Conservation (phyloP, 2,329 filamentous ascomycete genomes). For the Tympanopsis confertula region DNA sequence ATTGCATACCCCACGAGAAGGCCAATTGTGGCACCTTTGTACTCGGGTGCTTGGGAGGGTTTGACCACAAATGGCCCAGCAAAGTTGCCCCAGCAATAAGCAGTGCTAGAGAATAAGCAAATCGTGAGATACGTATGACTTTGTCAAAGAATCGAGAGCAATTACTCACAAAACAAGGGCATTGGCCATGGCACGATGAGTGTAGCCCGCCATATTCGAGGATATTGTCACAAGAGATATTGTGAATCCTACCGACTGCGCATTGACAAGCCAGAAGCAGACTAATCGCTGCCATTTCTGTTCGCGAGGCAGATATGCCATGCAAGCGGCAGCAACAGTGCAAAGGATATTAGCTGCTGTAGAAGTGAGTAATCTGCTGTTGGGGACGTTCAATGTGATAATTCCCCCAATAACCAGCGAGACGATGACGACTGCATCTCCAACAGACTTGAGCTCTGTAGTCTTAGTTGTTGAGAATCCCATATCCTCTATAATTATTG, state of each 20-base stretch:
- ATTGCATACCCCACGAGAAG: conserved; percentile 25
- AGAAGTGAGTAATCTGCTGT: conserved; percentile 14
- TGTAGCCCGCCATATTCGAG: conserved; percentile 24
- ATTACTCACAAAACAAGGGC: conserved; percentile 17
- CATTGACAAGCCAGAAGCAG: conserved; percentile 23
- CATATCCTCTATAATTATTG: conserved; percentile 19
- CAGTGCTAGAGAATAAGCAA: conserved; percentile 10
- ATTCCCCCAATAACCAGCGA: conserved; percentile 19
- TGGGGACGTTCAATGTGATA: conserved; percentile 20
- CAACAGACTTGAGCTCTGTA: conserved; percentile 19
- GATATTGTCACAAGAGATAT: conserved; percentile 19
- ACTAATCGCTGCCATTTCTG: conserved; percentile 21
- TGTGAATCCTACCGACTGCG: conserved; percentile 22
- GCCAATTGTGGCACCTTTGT: conserved; percentile 20
- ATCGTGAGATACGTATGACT: too few relatives aligned
- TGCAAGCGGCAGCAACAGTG: conserved; percentile 17
- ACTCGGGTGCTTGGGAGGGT: conserved; percentile 16
- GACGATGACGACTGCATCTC: conserved; percentile 20
- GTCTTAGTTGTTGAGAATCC: conserved; percentile 19
- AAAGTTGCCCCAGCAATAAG: conserved; percentile 26
- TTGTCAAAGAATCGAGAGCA: too few relatives aligned
- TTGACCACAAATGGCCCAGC: conserved; percentile 23
- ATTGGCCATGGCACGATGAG: conserved; percentile 18
- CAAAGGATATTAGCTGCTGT: conserved; percentile 20
- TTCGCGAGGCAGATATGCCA: conserved; percentile 18